Evolutionary conservation across 345 rosid genomes (phyloP).

Genomic region (Citrus maxima): DNA sequence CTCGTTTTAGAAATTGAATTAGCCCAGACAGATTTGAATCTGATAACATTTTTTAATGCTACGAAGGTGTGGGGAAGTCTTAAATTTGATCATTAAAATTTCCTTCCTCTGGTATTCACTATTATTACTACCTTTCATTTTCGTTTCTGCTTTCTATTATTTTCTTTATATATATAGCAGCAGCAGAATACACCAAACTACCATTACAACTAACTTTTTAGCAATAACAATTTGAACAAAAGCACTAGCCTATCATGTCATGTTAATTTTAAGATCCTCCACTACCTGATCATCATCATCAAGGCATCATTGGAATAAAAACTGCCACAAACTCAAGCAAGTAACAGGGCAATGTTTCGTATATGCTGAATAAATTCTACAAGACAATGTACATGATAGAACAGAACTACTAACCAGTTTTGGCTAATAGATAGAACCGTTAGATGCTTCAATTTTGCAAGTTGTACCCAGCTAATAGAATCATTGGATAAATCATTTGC

Average conservation of each 20-base stretch:
- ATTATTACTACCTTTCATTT: neutral
- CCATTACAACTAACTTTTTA: neutral
- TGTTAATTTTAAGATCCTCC: neutral
- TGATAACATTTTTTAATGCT: neutral
- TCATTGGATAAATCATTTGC: constrained; percentile 63
- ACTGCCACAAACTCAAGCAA: neutral
- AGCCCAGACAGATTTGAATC: neutral
- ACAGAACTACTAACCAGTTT: constrained; percentile 50
- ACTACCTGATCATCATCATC: neutral
- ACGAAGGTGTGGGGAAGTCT: neutral
- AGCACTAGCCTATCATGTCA: neutral
- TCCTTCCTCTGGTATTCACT: neutral
- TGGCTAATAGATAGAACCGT: constrained; percentile 59
- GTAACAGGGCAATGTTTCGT: neutral
- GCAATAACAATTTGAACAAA: neutral
- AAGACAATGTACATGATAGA: neutral
- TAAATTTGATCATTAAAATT: neutral
- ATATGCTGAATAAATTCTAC: neutral
- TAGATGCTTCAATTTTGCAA: constrained; percentile 51
- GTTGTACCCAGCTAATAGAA: constrained; percentile 72
- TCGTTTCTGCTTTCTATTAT: neutral
- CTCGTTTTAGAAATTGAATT: neutral
- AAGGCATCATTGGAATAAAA: neutral
- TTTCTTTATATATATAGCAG: neutral
- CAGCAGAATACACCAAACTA: neutral